Base-by-base conservation (phyloP, 306 rosid genomes). In the Gastrolobium villosum region DNA sequence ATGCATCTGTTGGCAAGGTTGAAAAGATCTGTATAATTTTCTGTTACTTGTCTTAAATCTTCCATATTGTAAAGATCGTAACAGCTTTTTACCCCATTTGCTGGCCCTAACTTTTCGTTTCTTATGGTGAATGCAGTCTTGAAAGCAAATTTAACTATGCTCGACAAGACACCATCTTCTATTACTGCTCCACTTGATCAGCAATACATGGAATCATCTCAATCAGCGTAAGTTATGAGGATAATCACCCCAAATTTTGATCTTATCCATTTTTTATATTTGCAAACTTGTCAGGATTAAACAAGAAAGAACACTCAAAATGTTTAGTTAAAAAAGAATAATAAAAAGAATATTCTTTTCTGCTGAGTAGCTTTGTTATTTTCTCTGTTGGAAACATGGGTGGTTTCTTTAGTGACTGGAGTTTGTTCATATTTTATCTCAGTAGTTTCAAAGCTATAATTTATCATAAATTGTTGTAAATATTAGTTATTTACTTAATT, bases 111-210 rank as follows among this genome's bases (percentile, higher is more conserved):
- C 5, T 52, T 82, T 57, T 20, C 28, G 6, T 70, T 30, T 72
- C 63, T 75, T 35, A 44, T 65, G 57, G 76, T 50, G 74, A 48
- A 60, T 75, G 83, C 86, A 92, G 94, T 92, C 66, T 79, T 89
- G 83, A 90, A 88, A 81, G 82, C 82, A 81, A 89, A 74, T 84
- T 77, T 93, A 53, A 80, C 89, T 75, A 62, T 85, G 83, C 80
- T 87, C 2, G 97, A 90, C 78, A 92, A 87, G 88, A 53, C 88
- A 6, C 84, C 84, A 40, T 56, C 85, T 66, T 82, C 93, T 41
- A 73, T 82, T 84, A 79, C 88, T 84, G 78, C 89, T 55, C 72
- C 84, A 61, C 83, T 78, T 76, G 93, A 92, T 62, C 88, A 86
- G 71, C 90, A 80, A 72, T 82, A 88, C 44, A 54, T 82, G 32